Evolutionary conservation across 208 protist species (phyloP).

Genomic region (Wallacemonas sp.): DNA sequence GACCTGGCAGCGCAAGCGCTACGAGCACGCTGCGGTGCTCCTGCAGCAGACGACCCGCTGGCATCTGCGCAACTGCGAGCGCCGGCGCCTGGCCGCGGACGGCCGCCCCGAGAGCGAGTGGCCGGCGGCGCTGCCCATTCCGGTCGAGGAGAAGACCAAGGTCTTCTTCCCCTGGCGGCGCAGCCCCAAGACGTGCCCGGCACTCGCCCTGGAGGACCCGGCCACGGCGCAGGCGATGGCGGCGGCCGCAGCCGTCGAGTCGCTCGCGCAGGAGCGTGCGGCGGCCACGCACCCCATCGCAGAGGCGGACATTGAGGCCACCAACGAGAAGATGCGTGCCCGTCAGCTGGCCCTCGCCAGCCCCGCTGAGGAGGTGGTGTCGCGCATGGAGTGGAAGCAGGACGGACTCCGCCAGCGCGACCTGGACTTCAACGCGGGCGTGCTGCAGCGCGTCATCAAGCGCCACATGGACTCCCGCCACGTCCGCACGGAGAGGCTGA

Average conservation of each 20-base stretch:
- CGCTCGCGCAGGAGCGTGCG: not conserved
- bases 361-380: slow-evolving; percentile 43
- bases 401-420: slow-evolving; percentile 65
- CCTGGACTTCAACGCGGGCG: slow-evolving; percentile 83
- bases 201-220: slow-evolving; percentile 1
- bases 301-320: slow-evolving; percentile 48
- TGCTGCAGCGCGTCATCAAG: slow-evolving; percentile 74
- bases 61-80: slow-evolving; percentile 41
- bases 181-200: not conserved
- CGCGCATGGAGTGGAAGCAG: slow-evolving; percentile 69
- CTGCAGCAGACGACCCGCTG: slow-evolving; percentile 74
- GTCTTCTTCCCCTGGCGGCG: slow-evolving; percentile 79
- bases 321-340: slow-evolving; percentile 59
- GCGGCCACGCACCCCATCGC: slow-evolving; percentile 35
- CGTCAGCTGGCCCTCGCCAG: slow-evolving; percentile 31
- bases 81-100: slow-evolving; percentile 14
- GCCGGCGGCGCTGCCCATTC: slow-evolving; percentile 39
- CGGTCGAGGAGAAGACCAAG: slow-evolving; percentile 31
- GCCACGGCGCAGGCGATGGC: not conserved
- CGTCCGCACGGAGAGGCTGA: slow-evolving; percentile 51
- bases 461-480: slow-evolving; percentile 14
- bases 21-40: slow-evolving; percentile 61
- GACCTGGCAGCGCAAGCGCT: slow-evolving; percentile 75
- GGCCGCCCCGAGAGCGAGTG: slow-evolving; percentile 31
- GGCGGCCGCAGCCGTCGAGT: not conserved